Conservation (phyloP, 2,329 filamentous ascomycete species). For the Ascochyta lentis region DNA sequence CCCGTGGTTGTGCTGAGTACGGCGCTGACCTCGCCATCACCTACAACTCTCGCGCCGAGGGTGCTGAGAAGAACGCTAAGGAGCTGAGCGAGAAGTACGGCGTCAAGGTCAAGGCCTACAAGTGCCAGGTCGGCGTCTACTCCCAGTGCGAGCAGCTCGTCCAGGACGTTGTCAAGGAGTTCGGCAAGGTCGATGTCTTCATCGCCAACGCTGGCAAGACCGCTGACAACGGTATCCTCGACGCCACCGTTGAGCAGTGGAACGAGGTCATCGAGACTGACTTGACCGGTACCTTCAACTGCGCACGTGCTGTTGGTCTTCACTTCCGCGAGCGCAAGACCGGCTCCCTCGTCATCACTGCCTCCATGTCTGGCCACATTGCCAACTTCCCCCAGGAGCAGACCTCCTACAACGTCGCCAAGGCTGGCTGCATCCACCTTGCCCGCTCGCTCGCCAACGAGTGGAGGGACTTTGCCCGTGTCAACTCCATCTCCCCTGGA, state of each 20-base stretch:
- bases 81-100: constrained; percentile 66
- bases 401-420: constrained; percentile 56
- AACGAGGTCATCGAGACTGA: constrained; percentile 85
- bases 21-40: constrained; percentile 71
- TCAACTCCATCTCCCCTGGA: constrained; percentile 72
- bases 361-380: constrained; percentile 79
- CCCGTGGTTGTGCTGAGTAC: constrained; percentile 69
- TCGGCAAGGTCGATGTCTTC: constrained; percentile 72
- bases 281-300: constrained; percentile 86
- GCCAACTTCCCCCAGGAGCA: constrained; percentile 83
- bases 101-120: constrained; percentile 72
- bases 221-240: constrained; percentile 71
- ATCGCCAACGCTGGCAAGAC: constrained; percentile 75
- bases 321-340: constrained; percentile 73
- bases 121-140: constrained; percentile 66
- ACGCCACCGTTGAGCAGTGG: constrained; percentile 73
- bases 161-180: constrained; percentile 69
- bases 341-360: constrained; percentile 70
- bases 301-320: constrained; percentile 84
- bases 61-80: constrained; percentile 70
- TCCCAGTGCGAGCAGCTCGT: constrained; percentile 64
- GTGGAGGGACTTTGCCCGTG: constrained; percentile 72
- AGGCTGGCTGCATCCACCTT: constrained; percentile 71
- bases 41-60: constrained; percentile 66
- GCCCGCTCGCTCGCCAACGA: constrained; percentile 70